Evolutionary conservation across 495 filamentous ascomycete species (phyloP).

Genomic region (Neurospora sp.): DNA sequence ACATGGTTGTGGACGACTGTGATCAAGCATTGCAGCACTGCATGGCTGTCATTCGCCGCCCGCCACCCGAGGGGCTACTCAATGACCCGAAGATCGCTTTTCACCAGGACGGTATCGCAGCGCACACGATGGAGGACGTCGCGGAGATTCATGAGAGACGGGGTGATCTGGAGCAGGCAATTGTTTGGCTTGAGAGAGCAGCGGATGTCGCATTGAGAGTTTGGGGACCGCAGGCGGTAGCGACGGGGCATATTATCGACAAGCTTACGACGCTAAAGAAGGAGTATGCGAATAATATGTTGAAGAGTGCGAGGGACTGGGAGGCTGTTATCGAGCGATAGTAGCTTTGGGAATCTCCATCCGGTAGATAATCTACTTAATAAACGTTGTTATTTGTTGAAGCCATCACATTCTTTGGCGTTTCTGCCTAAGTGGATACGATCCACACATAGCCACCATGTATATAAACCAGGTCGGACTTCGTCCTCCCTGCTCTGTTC

Average conservation of each 20-base stretch:
- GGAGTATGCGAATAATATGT: constrained; percentile 16
- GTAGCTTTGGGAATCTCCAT: background rate
- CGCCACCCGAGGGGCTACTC: background rate
- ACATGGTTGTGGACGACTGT: constrained; percentile 17
- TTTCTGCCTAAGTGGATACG: too few relatives aligned
- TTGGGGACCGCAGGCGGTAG: constrained; percentile 18
- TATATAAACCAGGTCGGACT: too few relatives aligned
- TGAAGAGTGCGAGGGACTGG: constrained; percentile 17
- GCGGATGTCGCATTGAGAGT: constrained; percentile 15
- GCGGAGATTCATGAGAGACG: constrained; percentile 22
- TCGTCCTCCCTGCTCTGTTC: too few relatives aligned
- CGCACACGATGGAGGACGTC: constrained; percentile 25
- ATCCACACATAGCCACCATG: too few relatives aligned
- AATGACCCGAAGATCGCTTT: constrained; percentile 3
- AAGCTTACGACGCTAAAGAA: constrained; percentile 21
- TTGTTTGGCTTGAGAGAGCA: constrained; percentile 21
- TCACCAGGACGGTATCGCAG: constrained; percentile 21
- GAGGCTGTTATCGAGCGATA: constrained; percentile 9
- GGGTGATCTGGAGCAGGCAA: constrained; percentile 17
- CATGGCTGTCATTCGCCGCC: constrained; percentile 19
- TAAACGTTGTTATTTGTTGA: too few relatives aligned
- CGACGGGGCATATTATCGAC: constrained; percentile 21
- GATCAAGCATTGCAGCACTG: constrained; percentile 19
- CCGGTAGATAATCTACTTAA: background rate
- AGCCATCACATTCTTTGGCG: too few relatives aligned